Evolutionary conservation across 352 stramenopile species (phyloP).

Genomic region (Halophytophthora batemanensis): DNA sequence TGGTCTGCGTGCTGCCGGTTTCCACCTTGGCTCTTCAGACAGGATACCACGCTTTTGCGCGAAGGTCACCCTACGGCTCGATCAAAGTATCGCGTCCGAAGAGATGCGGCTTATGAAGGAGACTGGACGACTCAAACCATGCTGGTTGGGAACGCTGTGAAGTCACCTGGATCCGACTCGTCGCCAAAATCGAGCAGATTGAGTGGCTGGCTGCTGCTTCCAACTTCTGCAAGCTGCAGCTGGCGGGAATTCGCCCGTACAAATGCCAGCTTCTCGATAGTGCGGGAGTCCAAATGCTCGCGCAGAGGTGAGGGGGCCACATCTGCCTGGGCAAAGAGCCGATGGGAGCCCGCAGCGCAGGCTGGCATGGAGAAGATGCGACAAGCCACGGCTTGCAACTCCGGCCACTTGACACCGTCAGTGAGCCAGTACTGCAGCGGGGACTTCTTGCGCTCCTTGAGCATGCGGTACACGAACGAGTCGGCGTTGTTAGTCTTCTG

Average conservation of each 20-base stretch:
- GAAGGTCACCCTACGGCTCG: too few species aligned
- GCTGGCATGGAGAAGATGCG: slow-evolving; percentile 35
- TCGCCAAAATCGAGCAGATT: slow-evolving; percentile 5
- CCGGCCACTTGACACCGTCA: slow-evolving; percentile 46
- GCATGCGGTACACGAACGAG: slow-evolving; percentile 33
- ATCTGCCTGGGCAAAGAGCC: slow-evolving; percentile 2
- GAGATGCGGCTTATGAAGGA: too few species aligned
- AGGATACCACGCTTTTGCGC: too few species aligned
- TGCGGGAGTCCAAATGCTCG: slow-evolving; percentile 11
- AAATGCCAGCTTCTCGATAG: slow-evolving; percentile 29
- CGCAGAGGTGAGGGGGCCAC: slow-evolving; percentile 12
- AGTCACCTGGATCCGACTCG: slow-evolving; percentile 13
- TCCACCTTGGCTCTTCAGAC: too few species aligned
- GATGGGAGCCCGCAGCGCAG: slow-evolving; percentile 12
- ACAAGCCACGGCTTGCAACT: slow-evolving; percentile 41
- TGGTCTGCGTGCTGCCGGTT: too few species aligned
- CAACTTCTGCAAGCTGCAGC: slow-evolving; percentile 13
- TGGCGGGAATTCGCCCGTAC: slow-evolving; percentile 29
- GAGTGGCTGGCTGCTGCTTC: slow-evolving; percentile 6
- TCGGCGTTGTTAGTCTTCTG: slow-evolving; percentile 28
- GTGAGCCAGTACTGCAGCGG: slow-evolving; percentile 51
- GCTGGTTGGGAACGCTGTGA: slow-evolving; percentile 19
- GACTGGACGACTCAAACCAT: too few species aligned
- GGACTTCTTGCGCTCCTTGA: slow-evolving; percentile 51
- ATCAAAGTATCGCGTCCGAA: too few species aligned